Evolutionary conservation across 2,329 filamentous ascomycete genomes (phyloP).

Genomic region (Colletotrichum orbiculare): DNA sequence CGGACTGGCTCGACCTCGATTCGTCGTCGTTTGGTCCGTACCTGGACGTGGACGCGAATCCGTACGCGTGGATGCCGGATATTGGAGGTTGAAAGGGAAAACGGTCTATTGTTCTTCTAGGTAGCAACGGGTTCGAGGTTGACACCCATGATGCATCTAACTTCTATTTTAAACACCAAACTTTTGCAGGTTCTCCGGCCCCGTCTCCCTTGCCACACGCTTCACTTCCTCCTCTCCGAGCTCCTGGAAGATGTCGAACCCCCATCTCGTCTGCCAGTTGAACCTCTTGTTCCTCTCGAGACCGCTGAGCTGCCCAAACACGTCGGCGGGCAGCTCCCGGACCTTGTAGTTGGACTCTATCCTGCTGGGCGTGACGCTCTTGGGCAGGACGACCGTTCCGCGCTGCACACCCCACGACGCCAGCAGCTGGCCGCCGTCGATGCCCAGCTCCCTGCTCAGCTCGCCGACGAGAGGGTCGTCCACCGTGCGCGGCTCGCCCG

Average conservation of each 20-base stretch:
- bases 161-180: constrained; percentile 41
- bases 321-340: constrained; percentile 48
- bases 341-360: constrained; percentile 73
- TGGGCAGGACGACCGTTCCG: constrained; percentile 75
- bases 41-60: constrained; percentile 32
- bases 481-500: constrained; percentile 56
- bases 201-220: constrained; percentile 46
- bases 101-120: not conserved
- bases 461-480: constrained; percentile 60
- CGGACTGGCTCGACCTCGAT: constrained; percentile 44
- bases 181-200: constrained; percentile 49
- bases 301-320: constrained; percentile 49
- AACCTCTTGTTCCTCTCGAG: constrained; percentile 56
- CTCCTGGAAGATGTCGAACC: constrained; percentile 57
- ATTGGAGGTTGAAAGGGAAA: constrained; percentile 23
- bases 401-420: constrained; percentile 71
- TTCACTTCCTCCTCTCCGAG: constrained; percentile 49
- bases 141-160: not conserved
- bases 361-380: constrained; percentile 74
- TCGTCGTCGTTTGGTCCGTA: constrained; percentile 40
- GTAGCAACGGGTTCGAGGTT: not conserved
- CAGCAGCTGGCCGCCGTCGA: constrained; percentile 55
- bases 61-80: constrained; percentile 33
- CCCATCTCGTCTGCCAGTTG: constrained; percentile 55
- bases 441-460: constrained; percentile 55